These are phyloP conservation scores for Cercospora zeina DNA, from an alignment of 2,329 filamentous ascomycete species.

Conservation along the genomic window DNA sequence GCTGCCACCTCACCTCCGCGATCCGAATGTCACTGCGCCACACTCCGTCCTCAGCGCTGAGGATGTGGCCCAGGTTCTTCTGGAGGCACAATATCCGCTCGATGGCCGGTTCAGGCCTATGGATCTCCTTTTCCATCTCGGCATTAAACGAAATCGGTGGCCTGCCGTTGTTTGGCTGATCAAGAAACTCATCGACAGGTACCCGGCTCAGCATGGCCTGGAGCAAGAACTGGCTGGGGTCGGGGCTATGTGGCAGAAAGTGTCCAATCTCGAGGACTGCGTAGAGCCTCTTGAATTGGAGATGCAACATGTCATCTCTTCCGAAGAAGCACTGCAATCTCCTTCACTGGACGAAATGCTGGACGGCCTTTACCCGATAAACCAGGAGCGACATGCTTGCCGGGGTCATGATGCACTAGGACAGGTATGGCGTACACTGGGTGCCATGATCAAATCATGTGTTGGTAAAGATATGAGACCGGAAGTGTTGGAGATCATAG, in stretches of 20 bases:
- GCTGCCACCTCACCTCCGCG: constrained; percentile 29
- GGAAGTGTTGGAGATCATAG: constrained; percentile 51
- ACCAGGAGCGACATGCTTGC: constrained; percentile 15
- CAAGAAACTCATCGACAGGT: constrained; percentile 45
- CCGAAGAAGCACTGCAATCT: background rate
- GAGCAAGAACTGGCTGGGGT: constrained; percentile 6
- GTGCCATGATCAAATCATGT: constrained; percentile 47
- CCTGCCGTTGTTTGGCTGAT: constrained; percentile 49
- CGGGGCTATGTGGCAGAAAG: constrained; percentile 20
- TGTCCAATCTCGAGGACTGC: constrained; percentile 23
- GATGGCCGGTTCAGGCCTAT: constrained; percentile 20
- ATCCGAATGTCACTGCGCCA: constrained; percentile 17
- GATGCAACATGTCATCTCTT: background rate
- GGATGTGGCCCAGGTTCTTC: constrained; percentile 34
- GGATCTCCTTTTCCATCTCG: constrained; percentile 47
- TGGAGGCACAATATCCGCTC: constrained; percentile 29
- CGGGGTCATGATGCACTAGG: constrained; percentile 45
- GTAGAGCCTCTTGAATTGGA: constrained; percentile 16
- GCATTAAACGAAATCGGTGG: constrained; percentile 46
- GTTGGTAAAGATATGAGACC: constrained; percentile 41
- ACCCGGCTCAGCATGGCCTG: constrained; percentile 18
- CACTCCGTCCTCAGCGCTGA: constrained; percentile 19
- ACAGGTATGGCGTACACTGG: constrained; percentile 50
- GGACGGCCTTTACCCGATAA: constrained; percentile 14
- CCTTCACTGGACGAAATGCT: constrained; percentile 31